phyloP scores from a whole-genome alignment of 176 grass and related monocot species.

The Oryza meridionalis region DNA sequence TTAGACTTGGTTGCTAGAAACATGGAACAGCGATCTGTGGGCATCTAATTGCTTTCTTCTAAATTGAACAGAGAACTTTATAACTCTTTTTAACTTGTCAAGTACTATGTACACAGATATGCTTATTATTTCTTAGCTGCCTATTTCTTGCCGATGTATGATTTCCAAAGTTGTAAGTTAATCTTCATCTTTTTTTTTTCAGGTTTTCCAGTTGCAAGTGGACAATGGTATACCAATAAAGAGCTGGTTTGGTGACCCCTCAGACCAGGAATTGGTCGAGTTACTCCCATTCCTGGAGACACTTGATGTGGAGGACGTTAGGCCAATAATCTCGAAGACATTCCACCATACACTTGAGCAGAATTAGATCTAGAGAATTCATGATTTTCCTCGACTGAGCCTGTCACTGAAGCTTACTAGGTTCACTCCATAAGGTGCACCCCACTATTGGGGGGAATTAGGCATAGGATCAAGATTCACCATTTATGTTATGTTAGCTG shows the following conservation, averaged over 20 bases:
- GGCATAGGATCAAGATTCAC: conserved; percentile 40
- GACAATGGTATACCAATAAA: conserved; percentile 98
- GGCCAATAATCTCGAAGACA: conserved; percentile 75
- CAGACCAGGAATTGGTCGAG: conserved; percentile 76
- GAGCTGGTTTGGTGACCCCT: conserved; percentile 91
- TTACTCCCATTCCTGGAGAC: conserved; percentile 88
- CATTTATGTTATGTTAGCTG: conserved; percentile 65
- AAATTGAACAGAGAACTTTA: not conserved
- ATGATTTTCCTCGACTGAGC: conserved; percentile 32
- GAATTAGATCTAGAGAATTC: conserved; percentile 48
- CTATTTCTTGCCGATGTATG: not conserved
- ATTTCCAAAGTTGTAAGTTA: not conserved
- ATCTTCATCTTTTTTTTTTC: conserved; percentile 22
- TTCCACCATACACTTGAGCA: conserved; percentile 58
- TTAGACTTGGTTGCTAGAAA: not conserved
- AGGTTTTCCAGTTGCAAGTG: conserved; percentile 96
- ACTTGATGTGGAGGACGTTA: conserved; percentile 76
- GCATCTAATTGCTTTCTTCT: conserved; percentile 21
- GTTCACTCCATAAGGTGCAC: conserved; percentile 28
- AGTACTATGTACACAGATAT: not conserved
- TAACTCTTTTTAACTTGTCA: not conserved
- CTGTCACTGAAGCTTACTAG: conserved; percentile 14
- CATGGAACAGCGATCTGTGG: not conserved
- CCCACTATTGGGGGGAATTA: conserved; percentile 45
- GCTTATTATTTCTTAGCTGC: not conserved